A percentile compares a stretch with the other conserved stretches of the same genome.
phyloP scores from a whole-genome alignment of 768 basidiomycete genomes.

The Russula brevipes region DNA sequence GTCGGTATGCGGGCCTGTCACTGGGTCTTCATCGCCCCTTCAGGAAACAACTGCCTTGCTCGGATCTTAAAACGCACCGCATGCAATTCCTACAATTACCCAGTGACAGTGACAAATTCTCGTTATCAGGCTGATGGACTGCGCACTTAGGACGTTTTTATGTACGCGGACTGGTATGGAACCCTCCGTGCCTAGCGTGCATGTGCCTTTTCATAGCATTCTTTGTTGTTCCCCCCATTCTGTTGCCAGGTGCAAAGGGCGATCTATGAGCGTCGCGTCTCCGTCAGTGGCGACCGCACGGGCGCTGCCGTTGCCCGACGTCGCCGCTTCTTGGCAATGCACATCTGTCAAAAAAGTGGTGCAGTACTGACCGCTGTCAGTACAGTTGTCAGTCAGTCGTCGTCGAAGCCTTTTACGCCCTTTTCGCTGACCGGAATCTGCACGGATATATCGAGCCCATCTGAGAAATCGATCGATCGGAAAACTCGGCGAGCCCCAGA shows the following conservation, averaged over 20 bases:
- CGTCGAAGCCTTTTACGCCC: not conserved
- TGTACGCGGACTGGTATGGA: slow-evolving; percentile 5
- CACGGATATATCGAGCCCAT: slow-evolving; percentile 13
- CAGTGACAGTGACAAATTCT: slow-evolving; percentile 14
- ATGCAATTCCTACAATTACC: slow-evolving; percentile 14
- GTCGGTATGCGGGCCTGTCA: slow-evolving; percentile 9
- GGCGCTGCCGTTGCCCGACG: slow-evolving; percentile 9
- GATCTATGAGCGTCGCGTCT: not conserved
- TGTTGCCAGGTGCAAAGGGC: slow-evolving; percentile 10
- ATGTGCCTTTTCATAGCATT: slow-evolving; percentile 10
- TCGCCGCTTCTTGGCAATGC: slow-evolving; percentile 14
- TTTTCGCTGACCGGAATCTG: slow-evolving; percentile 19
- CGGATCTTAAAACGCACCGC: slow-evolving; percentile 17
- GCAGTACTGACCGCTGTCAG: not conserved
- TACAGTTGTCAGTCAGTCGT: not conserved
- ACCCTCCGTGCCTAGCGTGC: not conserved
- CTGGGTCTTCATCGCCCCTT: slow-evolving; percentile 1
- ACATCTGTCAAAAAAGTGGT: slow-evolving; percentile 7
- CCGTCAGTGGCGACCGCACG: not conserved
- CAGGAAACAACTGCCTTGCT: not conserved
- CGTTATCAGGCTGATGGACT: slow-evolving; percentile 4
- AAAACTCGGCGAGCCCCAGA: not conserved
- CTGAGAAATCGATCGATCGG: slow-evolving; percentile 17
- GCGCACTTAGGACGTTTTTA: not conserved
- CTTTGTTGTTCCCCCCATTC: slow-evolving; percentile 1